Evolutionary conservation across 805 yeast species (phyloP), one percentile per base, ranked within the genome.

Genomic region (Cyberlindnera samutprakarnensis): DNA sequence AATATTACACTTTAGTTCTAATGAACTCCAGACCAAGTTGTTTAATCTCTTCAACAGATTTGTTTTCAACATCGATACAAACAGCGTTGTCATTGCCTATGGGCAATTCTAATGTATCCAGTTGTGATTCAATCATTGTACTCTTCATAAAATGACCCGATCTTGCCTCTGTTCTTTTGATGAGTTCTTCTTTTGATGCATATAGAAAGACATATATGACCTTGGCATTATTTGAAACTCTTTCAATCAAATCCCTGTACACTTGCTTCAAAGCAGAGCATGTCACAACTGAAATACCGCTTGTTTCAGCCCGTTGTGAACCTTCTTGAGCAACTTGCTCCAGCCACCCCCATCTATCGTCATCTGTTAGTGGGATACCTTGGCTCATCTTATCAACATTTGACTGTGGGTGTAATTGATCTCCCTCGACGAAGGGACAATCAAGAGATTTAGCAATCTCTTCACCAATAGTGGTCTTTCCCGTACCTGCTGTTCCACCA

Each of bases 401-500:
- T 10, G 51, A 67, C 22, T 55, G 44, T 6, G 94, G 86, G 54
- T 88, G 96, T 18, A 79, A 65, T 2, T 64, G 56, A 54, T 92
- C 98, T 5, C 97, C 98, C 55, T 92, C 98, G 10, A 87, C 55
- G 50, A 72, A 87, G 3, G 75, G 65, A 30, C 79, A 65, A 3
- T 55, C 37, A 14, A 74, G 66, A 15, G 57, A 49, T 14, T 58
- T 38, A 0, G 79, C 55, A 14, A 88, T 48, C 9, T 55, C 47
- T 11, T 60, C 59, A 0, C 84, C 94, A 14, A 82, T 70, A 2
- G 96, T 84, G 15, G 94, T 68, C 54, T 92, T 92, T 1, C 98
- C 98, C 2, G 95, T 82, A 7, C 97, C 97, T 0, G 96, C 88
- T 1, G 97, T 95, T 0, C 98, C 98, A 10, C 94, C 96, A 7